A percentile compares a stretch with the other conserved stretches of the same genome.
Conservation (phyloP, 345 rosid species). For the Rhodamnia rubescens region DNA sequence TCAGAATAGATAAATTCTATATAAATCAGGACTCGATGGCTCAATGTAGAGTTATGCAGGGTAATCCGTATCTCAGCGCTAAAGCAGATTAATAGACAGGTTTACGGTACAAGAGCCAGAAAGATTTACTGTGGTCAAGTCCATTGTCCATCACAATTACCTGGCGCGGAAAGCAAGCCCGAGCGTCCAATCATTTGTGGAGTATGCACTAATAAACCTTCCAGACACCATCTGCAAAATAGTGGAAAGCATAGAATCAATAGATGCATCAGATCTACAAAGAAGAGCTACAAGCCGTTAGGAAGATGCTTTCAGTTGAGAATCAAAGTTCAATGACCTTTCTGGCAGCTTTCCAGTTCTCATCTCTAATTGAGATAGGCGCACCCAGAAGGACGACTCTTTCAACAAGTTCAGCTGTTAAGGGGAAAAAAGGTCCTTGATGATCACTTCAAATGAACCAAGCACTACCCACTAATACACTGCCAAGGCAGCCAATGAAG, state of each 20-base stretch:
- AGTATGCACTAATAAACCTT: slow-evolving; percentile 85
- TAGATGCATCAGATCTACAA: not conserved
- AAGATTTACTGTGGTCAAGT: not conserved
- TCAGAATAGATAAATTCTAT: not conserved
- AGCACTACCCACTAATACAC: not conserved
- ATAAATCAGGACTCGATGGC: not conserved
- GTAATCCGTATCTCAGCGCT: not conserved
- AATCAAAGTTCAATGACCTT: slow-evolving; percentile 36
- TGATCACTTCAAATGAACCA: not conserved
- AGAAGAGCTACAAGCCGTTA: not conserved
- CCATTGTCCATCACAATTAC: slow-evolving; percentile 22
- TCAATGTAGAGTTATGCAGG: not conserved
- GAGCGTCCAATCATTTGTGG: slow-evolving; percentile 88
- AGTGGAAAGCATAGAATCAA: not conserved
- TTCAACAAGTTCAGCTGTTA: slow-evolving; percentile 84
- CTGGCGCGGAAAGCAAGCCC: slow-evolving; percentile 96
- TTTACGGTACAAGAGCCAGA: not conserved
- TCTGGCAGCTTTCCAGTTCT: slow-evolving; percentile 82
- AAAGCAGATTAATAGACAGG: not conserved
- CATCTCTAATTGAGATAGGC: slow-evolving; percentile 63
- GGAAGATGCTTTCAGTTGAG: not conserved
- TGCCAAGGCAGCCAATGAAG: not conserved
- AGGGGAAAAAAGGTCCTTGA: not conserved
- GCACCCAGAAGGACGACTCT: slow-evolving; percentile 93
- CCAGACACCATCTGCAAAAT: slow-evolving; percentile 87